phyloP scores from a whole-genome alignment of 208 protist genomes.

The Novymonas esmeraldas region DNA sequence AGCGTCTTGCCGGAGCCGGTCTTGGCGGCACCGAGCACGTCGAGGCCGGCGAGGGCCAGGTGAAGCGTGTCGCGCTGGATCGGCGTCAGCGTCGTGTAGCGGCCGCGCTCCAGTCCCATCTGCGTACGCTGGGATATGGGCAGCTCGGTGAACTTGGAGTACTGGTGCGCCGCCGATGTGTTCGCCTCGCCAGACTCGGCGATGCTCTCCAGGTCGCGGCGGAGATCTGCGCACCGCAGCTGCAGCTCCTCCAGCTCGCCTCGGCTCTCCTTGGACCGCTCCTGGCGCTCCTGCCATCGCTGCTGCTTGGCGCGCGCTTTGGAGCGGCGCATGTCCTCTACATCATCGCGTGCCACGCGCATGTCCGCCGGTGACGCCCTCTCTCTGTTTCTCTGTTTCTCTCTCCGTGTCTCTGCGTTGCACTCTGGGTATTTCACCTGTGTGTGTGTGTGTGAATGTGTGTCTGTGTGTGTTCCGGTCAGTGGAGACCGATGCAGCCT shows the following conservation, averaged over 20 bases:
- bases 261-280: constrained; percentile 73
- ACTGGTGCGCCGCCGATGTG: constrained; percentile 41
- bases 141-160: constrained; percentile 83
- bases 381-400: neutral
- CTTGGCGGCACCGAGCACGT: constrained; percentile 98
- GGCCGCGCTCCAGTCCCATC: constrained; percentile 89
- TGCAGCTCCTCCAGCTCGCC: constrained; percentile 68
- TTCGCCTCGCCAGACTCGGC: constrained; percentile 51
- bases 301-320: constrained; percentile 64
- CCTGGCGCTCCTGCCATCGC: constrained; percentile 83
- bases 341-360: constrained; percentile 38
- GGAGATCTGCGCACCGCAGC: constrained; percentile 44
- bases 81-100: constrained; percentile 95
- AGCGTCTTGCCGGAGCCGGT: constrained; percentile 99
- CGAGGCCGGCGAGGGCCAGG: constrained; percentile 94
- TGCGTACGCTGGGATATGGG: constrained; percentile 92
- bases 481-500: too few relatives aligned
- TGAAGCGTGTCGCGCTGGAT: constrained; percentile 96
- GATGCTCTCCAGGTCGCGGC: constrained; percentile 45
- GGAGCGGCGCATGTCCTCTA: constrained; percentile 34
- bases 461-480: too few relatives aligned
- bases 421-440: too few relatives aligned
- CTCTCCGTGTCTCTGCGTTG: neutral
- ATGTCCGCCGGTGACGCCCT: constrained; percentile 2
- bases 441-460: too few relatives aligned